Evolutionary conservation across 2,329 filamentous ascomycete genomes (phyloP), one percentile per base, ranked within the genome.

Genomic region (Cytospora schulzeri): DNA sequence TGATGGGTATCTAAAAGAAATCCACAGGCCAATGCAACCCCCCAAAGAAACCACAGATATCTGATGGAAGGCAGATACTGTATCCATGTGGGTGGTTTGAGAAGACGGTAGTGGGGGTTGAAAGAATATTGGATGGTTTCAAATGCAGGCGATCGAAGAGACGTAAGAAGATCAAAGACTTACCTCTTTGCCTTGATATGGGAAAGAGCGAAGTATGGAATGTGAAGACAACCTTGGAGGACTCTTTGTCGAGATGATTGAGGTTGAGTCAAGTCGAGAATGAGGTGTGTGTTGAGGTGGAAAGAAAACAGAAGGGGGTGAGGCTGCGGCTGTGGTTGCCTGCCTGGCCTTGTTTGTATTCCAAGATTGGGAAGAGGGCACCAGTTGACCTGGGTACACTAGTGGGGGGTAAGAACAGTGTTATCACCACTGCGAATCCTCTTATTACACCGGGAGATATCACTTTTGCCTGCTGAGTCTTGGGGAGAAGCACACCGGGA

Each of bases 141-240:
- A 9, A n/a, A 41, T 11, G 33, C 38, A n/a, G 17, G 38, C 7
- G 9, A 12, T 35, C 33, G 9, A 41, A 22, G 45, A 48, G 9
- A 14, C 45, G n/a, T 3, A 24, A 48, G 1, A 22, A 2, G 22
- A 12, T 35, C 9, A 28, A 35, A 28, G 28, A 62, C 59, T 62
- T 50, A 35, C 52, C 45, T 31, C 7, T 50, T 19, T 19, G n/a
- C 14, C 5, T 31, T 29, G 38, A 11, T 14, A 4, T 11, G 33
- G 33, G 26, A 28, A 31, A 14, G 22, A 29, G 1, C 14, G 24
- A 24, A 35, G 29, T 38, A 6, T 6, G 7, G 33, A 45, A 38
- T 22, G 24, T 45, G 45, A 60, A 60, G 31, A 22, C 48, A n/a
- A n/a, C n/a, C n/a, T n/a, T n/a, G n/a, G n/a, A n/a, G 29, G 35